A percentile compares a stretch with the other conserved stretches of the same genome.
Evolutionary conservation across 768 basidiomycete species (phyloP).

Genomic region (Leccinum sublutescens): DNA sequence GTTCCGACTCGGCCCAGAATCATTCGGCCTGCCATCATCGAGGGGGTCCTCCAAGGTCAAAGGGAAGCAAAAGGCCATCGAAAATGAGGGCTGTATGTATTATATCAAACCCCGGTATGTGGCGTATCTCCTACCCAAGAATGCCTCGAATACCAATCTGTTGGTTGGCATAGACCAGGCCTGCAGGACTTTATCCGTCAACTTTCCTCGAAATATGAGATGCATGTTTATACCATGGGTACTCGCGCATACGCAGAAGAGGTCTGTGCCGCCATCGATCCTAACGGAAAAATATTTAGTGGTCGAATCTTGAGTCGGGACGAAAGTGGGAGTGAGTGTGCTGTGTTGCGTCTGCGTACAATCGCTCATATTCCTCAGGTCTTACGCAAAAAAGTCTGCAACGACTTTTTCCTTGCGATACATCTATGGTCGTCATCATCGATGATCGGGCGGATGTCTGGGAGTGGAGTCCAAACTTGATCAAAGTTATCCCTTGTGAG

Average conservation of each 20-base stretch:
- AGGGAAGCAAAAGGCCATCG: slow-evolving; percentile 63
- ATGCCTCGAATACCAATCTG: not conserved
- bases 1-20: slow-evolving; percentile 85
- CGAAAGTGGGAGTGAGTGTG: slow-evolving; percentile 87
- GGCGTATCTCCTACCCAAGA: not conserved
- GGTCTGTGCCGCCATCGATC: slow-evolving; percentile 93
- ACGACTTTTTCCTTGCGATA: slow-evolving; percentile 93
- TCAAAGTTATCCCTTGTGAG: slow-evolving; percentile 95
- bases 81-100: slow-evolving; percentile 87
- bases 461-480: slow-evolving; percentile 95
- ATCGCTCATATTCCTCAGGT: slow-evolving; percentile 44
- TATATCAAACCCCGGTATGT: slow-evolving; percentile 95
- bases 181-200: slow-evolving; percentile 72
- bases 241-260: slow-evolving; percentile 95
- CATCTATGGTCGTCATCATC: slow-evolving; percentile 98
- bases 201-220: slow-evolving; percentile 82
- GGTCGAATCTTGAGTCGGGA: slow-evolving; percentile 89
- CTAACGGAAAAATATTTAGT: slow-evolving; percentile 80
- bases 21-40: slow-evolving; percentile 47
- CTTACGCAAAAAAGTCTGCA: slow-evolving; percentile 90
- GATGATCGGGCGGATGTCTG: slow-evolving; percentile 98
- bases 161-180: slow-evolving; percentile 58
- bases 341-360: not conserved
- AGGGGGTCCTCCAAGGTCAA: slow-evolving; percentile 43
- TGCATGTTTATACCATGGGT: slow-evolving; percentile 99